phyloP scores from a whole-genome alignment of 2,329 filamentous ascomycete species.

The Ophiostoma australiae region DNA sequence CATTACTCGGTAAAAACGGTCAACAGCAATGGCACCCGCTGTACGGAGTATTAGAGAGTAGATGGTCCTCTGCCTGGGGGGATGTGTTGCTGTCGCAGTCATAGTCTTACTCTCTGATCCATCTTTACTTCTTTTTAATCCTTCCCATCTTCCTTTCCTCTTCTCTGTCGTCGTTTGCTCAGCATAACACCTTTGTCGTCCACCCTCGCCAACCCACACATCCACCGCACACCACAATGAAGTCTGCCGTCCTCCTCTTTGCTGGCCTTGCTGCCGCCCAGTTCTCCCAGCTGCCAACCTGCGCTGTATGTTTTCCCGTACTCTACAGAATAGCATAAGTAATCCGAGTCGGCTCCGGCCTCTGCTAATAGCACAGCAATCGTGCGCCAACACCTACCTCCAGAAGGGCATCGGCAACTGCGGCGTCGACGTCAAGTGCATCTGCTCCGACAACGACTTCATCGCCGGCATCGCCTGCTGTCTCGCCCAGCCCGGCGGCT shows the following conservation, averaged over 20 bases:
- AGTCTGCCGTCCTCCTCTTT: slow-evolving; percentile 42
- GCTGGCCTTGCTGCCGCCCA: slow-evolving; percentile 51
- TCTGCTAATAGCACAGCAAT: slow-evolving; percentile 28
- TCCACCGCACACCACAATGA: slow-evolving; percentile 38
- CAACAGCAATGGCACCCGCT: background rate
- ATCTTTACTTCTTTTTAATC: background rate
- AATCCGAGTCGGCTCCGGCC: background rate
- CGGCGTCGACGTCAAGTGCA: slow-evolving; percentile 37
- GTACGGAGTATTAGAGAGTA: background rate
- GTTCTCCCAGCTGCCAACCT: slow-evolving; percentile 44
- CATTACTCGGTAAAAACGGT: background rate
- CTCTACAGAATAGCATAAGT: no score
- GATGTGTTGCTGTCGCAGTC: background rate
- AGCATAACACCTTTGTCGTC: background rate
- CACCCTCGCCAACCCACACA: background rate
- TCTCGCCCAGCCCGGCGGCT: slow-evolving; percentile 31
- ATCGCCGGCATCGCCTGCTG: slow-evolving; percentile 40
- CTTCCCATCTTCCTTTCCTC: background rate
- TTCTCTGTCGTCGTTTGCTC: background rate
- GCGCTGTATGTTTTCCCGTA: slow-evolving; percentile 47
- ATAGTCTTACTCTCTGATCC: background rate
- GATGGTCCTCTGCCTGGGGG: background rate
- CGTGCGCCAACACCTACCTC: slow-evolving; percentile 34
- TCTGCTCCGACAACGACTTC: slow-evolving; percentile 41
- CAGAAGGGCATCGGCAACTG: slow-evolving; percentile 35